Conservation (phyloP, 1,139 yeast genomes). For the Protomyces macrosporus region DNA sequence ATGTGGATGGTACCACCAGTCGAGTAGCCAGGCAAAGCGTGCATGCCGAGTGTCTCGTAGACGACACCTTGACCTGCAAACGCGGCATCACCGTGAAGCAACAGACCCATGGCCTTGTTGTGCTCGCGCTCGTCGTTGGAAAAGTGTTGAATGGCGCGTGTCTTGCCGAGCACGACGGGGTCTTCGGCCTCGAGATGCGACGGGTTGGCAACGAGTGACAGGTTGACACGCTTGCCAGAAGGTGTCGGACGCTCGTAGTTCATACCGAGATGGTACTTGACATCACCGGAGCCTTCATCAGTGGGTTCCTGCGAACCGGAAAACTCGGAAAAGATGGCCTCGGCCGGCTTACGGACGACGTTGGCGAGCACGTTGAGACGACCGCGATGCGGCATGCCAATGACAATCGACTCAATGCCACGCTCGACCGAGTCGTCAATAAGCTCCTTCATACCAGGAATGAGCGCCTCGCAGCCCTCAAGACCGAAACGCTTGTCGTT, state of each 20-base stretch:
- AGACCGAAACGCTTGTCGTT: constrained; percentile 97
- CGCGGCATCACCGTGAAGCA: constrained; percentile 98
- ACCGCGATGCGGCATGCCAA: constrained; percentile 99
- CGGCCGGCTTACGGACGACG: constrained; percentile 97
- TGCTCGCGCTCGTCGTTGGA: constrained; percentile 77
- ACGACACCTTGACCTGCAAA: constrained; percentile 99
- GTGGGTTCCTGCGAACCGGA: constrained; percentile 80
- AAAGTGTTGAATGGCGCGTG: constrained; percentile 91
- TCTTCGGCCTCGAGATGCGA: constrained; percentile 99
- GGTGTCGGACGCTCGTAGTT: constrained; percentile 98
- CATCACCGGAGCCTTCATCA: constrained; percentile 92
- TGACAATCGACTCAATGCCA: constrained; percentile 92
- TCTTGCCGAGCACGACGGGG: constrained; percentile 96
- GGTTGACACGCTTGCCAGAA: constrained; percentile 91
- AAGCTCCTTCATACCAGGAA: constrained; percentile 94
- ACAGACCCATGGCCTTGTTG: constrained; percentile 83
- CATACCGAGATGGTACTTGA: constrained; percentile 98
- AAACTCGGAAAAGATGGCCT: constrained; percentile 93
- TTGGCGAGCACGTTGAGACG: constrained; percentile 94
- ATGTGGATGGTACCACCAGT: constrained; percentile 98
- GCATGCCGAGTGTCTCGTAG: constrained; percentile 95
- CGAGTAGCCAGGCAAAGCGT: constrained; percentile 85
- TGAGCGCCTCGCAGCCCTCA: constrained; percentile 95
- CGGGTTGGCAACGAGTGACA: constrained; percentile 96
- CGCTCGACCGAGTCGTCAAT: constrained; percentile 89